These are phyloP conservation scores for Daldinia eschscholtzii DNA, from an alignment of 2,329 filamentous ascomycete species.

Conservation along the genomic window DNA sequence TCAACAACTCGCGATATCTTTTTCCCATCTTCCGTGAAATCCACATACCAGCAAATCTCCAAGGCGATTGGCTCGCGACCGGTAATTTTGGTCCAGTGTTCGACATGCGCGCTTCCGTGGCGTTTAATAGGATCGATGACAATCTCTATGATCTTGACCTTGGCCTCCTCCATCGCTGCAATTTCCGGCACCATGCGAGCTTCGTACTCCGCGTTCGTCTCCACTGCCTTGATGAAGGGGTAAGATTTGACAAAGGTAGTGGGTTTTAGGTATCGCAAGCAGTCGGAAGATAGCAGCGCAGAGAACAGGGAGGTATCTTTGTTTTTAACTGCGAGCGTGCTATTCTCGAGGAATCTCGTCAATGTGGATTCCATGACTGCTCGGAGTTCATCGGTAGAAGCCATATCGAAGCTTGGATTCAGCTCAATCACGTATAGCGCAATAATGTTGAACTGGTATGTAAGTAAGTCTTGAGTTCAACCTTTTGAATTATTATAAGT, in stretches of 20 bases:
- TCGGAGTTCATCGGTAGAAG: constrained; percentile 19
- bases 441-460: neutral
- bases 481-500: neutral
- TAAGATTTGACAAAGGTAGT: constrained; percentile 9
- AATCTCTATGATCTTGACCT: constrained; percentile 8
- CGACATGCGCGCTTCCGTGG: constrained; percentile 16
- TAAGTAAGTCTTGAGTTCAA: neutral
- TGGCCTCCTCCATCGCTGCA: neutral
- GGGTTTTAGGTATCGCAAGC: constrained; percentile 12
- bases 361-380: constrained; percentile 23
- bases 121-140: constrained; percentile 19
- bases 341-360: constrained; percentile 16
- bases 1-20: constrained; percentile 31
- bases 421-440: neutral
- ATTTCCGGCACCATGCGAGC: constrained; percentile 26
- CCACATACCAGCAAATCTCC: constrained; percentile 32
- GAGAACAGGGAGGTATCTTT: constrained; percentile 20
- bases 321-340: constrained; percentile 6
- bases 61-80: constrained; percentile 1
- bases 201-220: constrained; percentile 28
- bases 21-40: constrained; percentile 27
- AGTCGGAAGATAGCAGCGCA: constrained; percentile 11
- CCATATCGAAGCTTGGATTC: constrained; percentile 4
- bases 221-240: constrained; percentile 19
- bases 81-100: constrained; percentile 16